Base-by-base conservation (phyloP, 768 basidiomycete genomes). In the Pseudohyphozyma bogoriensis region DNA sequence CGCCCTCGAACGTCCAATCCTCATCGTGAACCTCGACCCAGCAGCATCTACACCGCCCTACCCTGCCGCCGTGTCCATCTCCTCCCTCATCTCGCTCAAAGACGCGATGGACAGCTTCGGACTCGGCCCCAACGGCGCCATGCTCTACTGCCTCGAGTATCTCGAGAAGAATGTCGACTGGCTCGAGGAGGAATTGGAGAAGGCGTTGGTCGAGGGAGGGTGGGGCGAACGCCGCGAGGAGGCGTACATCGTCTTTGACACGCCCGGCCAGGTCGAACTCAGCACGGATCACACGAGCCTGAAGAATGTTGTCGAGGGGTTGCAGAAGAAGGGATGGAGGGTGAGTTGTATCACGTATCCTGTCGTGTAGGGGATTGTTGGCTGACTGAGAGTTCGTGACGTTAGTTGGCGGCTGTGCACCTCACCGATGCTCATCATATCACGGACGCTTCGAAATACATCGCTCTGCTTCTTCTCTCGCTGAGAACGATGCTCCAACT, bases 401-500 rank as follows among this genome's bases (percentile, higher is more conserved):
- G 31, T 22, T 70, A 95, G 92, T 78, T 97, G 66, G 90, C 89
- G 55, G 87, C 87, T 11, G 87, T 97, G 11, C 90, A 97, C 74
- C 79, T 99, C 2, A 95, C 90, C 73, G 93, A 99, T 76, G 88
- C 95, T 1, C 89, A 93, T 75, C 92, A 96, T 73, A 86, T 97
- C 69, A 93, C 92, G 49, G 92, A 97, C 71, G 85, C 92, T 4
- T 80, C 89, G 4, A 96, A 96, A 76, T 99, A 92, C 74, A 80
- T 97, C 61, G 90, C 91, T 16, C 83, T 96, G 39, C 79, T 96
- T 45, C 80, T 99, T 37, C 82, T 96, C 16, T 89, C 92, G 15
- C 79, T 99, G 31, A 81, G 95, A 51, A 88, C 93, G 20, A 97
- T 97, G 95, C 79, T 99, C n/a, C 92, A 96, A 70, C 80, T 99